phyloP scores from a whole-genome alignment of 495 filamentous ascomycete genomes.

The Chaetomium fimeti region DNA sequence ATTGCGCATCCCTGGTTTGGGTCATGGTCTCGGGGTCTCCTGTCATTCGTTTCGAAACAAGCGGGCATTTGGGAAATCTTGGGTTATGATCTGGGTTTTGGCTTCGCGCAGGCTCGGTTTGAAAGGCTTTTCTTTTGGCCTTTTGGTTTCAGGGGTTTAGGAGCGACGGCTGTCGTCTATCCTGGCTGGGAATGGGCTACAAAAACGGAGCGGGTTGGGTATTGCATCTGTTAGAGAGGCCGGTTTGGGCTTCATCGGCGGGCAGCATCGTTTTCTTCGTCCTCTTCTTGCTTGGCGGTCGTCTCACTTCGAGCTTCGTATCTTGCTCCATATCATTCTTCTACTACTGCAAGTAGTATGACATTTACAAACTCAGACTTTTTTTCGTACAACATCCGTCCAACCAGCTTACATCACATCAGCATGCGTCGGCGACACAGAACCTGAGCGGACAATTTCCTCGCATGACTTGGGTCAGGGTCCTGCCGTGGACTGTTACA shows the following conservation, averaged over 20 bases:
- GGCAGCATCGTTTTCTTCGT: not conserved
- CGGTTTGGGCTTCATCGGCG: not conserved
- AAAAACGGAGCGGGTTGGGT: not conserved
- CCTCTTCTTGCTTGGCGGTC: too few species aligned
- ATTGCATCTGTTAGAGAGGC: not conserved
- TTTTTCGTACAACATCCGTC: not conserved
- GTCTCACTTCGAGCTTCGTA: not conserved
- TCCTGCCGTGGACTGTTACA: not conserved
- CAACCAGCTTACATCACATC: constrained; percentile 12
- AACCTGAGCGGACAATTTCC: not conserved
- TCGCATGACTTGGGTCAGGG: not conserved
- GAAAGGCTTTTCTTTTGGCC: not conserved
- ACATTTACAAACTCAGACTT: not conserved
- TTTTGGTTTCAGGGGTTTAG: not conserved
- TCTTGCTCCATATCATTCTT: not conserved
- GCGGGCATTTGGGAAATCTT: not conserved
- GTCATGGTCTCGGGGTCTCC: not conserved
- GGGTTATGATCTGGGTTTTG: not conserved
- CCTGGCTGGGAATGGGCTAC: not conserved
- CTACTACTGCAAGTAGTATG: too few species aligned
- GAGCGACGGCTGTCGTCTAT: not conserved
- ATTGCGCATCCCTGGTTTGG: not conserved
- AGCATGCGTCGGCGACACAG: not conserved
- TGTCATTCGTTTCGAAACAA: not conserved
- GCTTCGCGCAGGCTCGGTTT: not conserved